phyloP scores from a whole-genome alignment of 352 stramenopile genomes.

The Globisporangium recalcitrans region DNA sequence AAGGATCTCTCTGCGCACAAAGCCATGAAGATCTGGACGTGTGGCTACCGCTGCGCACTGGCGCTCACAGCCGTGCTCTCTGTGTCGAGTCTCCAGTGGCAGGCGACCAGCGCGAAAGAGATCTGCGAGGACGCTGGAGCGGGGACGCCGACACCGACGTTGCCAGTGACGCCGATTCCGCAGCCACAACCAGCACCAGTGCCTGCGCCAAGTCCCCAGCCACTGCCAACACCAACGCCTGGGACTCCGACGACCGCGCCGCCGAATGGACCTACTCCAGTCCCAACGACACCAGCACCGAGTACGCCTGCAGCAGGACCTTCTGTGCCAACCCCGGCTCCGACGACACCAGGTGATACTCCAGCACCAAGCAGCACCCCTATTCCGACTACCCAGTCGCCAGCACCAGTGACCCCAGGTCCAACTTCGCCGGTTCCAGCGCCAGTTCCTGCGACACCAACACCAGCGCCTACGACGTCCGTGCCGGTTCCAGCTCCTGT shows the following conservation, averaged over 20 bases:
- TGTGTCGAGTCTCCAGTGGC: background rate
- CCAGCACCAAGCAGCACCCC: background rate
- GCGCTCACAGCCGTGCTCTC: background rate
- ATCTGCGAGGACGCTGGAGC: background rate
- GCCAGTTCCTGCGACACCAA: background rate
- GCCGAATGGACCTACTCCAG: too few species aligned
- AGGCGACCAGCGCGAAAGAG: background rate
- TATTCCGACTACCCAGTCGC: background rate
- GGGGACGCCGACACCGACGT: too few species aligned
- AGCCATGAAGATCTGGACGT: slow-evolving; percentile 1
- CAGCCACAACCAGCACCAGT: too few species aligned
- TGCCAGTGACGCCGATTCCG: too few species aligned
- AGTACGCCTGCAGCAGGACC: background rate
- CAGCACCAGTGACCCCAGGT: background rate
- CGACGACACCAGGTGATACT: background rate
- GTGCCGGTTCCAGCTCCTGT: background rate
- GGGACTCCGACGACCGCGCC: background rate
- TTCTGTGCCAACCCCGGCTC: background rate
- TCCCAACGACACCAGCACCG: background rate
- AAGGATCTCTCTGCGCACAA: too few species aligned
- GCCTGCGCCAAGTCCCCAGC: background rate
- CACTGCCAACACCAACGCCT: background rate
- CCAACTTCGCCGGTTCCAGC: background rate
- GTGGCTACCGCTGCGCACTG: background rate
- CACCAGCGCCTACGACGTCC: background rate